Conservation (phyloP, 768 basidiomycete species). For the Termitomyces bulborhizus region DNA sequence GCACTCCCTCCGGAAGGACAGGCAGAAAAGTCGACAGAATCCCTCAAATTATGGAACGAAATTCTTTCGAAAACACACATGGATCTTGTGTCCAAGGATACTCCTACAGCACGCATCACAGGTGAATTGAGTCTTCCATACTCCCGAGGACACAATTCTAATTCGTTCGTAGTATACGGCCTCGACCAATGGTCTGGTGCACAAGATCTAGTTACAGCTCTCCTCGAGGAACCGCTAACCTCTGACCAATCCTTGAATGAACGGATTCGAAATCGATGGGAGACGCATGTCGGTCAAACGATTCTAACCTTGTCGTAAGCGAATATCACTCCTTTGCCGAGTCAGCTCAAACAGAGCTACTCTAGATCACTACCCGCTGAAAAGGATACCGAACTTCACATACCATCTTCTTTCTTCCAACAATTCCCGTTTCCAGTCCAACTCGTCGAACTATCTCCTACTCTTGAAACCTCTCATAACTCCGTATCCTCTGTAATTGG, state of each 20-base stretch:
- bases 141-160: background rate
- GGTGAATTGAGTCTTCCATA: constrained; percentile 29
- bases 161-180: constrained; percentile 45
- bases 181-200: constrained; percentile 48
- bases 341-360: constrained; percentile 4
- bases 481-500: background rate
- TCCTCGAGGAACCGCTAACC: constrained; percentile 65
- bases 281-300: constrained; percentile 14
- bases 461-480: constrained; percentile 11
- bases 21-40: constrained; percentile 14
- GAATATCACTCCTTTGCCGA: constrained; percentile 24
- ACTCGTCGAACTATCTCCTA: constrained; percentile 34
- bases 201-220: constrained; percentile 57
- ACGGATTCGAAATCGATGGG: constrained; percentile 46
- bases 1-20: constrained; percentile 23
- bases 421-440: constrained; percentile 48
- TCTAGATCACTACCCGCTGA: constrained; percentile 6
- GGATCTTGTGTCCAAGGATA: constrained; percentile 23
- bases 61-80: constrained; percentile 32
- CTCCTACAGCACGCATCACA: constrained; percentile 36
- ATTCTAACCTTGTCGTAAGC: constrained; percentile 35
- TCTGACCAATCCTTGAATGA: constrained; percentile 40
- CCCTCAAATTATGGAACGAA: constrained; percentile 39
- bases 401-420: constrained; percentile 48
- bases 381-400: constrained; percentile 18